phyloP scores from a whole-genome alignment of 768 basidiomycete species.

The Lactifluus subvellereus region DNA sequence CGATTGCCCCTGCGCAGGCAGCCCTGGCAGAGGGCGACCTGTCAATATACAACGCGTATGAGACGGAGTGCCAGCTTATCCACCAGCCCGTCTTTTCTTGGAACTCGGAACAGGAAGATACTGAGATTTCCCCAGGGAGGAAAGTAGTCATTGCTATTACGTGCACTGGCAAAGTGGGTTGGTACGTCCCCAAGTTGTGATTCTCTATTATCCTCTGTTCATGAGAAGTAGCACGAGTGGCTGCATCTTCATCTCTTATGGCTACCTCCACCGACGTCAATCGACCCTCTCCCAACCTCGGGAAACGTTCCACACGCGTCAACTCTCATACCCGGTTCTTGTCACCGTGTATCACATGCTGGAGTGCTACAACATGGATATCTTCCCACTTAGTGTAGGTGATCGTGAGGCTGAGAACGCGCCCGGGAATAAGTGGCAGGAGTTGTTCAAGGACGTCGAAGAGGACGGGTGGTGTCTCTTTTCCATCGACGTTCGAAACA shows the following conservation, averaged over 20 bases:
- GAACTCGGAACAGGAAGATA: slow-evolving; percentile 40
- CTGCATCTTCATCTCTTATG: slow-evolving; percentile 79
- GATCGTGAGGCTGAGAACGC: slow-evolving; percentile 18
- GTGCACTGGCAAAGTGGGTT: slow-evolving; percentile 88
- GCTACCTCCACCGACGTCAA: slow-evolving; percentile 49
- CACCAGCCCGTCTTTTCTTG: slow-evolving; percentile 79
- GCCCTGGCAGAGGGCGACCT: slow-evolving; percentile 75
- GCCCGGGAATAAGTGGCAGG: slow-evolving; percentile 26
- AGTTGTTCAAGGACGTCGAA: slow-evolving; percentile 40
- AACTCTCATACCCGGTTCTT: slow-evolving; percentile 79
- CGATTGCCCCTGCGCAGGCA: slow-evolving; percentile 68
- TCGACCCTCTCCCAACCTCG: slow-evolving; percentile 30
- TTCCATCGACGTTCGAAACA: slow-evolving; percentile 85
- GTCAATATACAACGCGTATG: slow-evolving; percentile 81
- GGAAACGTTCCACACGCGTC: slow-evolving; percentile 76
- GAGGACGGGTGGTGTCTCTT: slow-evolving; percentile 79
- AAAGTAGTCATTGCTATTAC: slow-evolving; percentile 60
- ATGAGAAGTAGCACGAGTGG: slow-evolving; percentile 57
- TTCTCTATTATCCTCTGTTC: background rate
- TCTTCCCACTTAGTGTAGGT: slow-evolving; percentile 55
- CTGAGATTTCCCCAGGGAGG: slow-evolving; percentile 65
- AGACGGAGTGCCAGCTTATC: slow-evolving; percentile 78
- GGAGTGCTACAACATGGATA: slow-evolving; percentile 77
- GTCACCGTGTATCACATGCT: slow-evolving; percentile 96
- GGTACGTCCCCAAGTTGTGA: slow-evolving; percentile 47